These are phyloP conservation scores for Arachis stenosperma DNA, from an alignment of 306 rosid species.

Conservation along the genomic window DNA sequence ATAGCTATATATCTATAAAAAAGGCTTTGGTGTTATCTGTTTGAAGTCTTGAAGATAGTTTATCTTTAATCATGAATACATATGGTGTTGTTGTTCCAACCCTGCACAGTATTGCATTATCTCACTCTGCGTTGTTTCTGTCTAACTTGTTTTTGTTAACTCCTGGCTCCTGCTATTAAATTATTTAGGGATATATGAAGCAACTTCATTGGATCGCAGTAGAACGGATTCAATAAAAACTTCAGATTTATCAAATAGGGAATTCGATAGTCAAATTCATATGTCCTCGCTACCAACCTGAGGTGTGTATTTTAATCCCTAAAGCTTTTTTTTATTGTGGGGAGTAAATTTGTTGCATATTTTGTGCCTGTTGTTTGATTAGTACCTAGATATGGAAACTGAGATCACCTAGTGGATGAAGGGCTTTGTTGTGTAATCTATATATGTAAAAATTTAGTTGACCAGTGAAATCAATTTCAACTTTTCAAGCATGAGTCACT, in stretches of 20 bases:
- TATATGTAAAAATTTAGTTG: conserved; percentile 12
- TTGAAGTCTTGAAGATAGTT: not conserved
- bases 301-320: conserved; percentile 49
- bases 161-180: conserved; percentile 31
- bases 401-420: not conserved
- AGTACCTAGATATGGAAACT: not conserved
- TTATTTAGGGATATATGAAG: conserved; percentile 80
- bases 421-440: not conserved
- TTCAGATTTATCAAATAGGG: conserved; percentile 57
- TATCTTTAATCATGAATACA: not conserved
- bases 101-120: not conserved
- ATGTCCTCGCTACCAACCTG: conserved; percentile 91
- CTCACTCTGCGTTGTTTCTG: not conserved
- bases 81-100: not conserved
- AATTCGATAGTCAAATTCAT: conserved; percentile 62
- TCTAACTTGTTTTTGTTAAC: conserved; percentile 11
- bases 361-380: conserved; percentile 28
- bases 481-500: not conserved
- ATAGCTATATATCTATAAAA: not conserved
- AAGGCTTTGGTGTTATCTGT: not conserved
- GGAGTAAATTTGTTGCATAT: conserved; percentile 22
- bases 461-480: not conserved
- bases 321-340: conserved; percentile 6
- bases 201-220: conserved; percentile 81
- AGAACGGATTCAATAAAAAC: conserved; percentile 67